A percentile compares a stretch with the other conserved stretches of the same genome.
Evolutionary conservation across 345 rosid genomes (phyloP).

Genomic region (Ricinus communis): DNA sequence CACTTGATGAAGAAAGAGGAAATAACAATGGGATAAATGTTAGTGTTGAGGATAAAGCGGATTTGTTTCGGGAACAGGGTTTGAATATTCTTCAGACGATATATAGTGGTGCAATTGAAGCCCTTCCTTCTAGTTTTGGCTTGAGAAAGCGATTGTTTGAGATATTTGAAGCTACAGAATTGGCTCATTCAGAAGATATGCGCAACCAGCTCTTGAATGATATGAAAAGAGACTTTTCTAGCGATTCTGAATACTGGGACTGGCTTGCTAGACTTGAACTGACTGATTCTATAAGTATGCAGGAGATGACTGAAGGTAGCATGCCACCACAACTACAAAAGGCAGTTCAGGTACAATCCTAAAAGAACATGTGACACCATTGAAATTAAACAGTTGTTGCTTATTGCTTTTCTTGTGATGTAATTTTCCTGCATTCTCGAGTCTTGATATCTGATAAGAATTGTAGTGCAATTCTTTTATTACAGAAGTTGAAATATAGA

Average conservation of each 20-base stretch:
- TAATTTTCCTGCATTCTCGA: no score
- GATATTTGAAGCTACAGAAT: constrained; percentile 65
- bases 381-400: background rate
- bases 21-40: constrained; percentile 34
- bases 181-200: constrained; percentile 65
- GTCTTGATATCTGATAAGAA: background rate
- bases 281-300: constrained; percentile 27
- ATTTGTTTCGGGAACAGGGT: constrained; percentile 66
- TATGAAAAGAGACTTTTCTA: constrained; percentile 70
- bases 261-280: constrained; percentile 85
- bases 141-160: constrained; percentile 72
- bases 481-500: background rate
- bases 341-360: constrained; percentile 61
- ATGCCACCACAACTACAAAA: constrained; percentile 41
- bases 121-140: constrained; percentile 65
- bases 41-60: constrained; percentile 43
- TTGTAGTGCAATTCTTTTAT: background rate
- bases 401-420: background rate
- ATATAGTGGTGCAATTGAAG: constrained; percentile 66
- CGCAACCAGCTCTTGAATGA: constrained; percentile 59
- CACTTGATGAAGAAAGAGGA: constrained; percentile 48
- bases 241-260: constrained; percentile 74
- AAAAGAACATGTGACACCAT: background rate
- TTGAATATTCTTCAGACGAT: constrained; percentile 57
- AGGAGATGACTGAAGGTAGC: constrained; percentile 27